Percentiles rank a stretch among this genome's conserved stretches.
phyloP scores from a whole-genome alignment of 768 basidiomycete species.

The Boletus barrowsii region DNA sequence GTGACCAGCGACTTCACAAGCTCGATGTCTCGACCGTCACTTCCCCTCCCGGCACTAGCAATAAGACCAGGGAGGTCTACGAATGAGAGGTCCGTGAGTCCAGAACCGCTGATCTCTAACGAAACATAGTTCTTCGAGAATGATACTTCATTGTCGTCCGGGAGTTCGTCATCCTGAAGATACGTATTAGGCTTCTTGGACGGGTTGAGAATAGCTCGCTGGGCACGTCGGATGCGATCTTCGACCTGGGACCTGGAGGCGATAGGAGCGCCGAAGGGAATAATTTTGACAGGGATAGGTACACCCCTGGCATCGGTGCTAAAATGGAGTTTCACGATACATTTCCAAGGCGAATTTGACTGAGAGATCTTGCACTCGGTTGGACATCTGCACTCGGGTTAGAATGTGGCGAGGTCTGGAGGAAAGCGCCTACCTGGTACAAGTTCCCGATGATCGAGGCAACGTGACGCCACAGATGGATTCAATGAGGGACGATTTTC shows the following conservation, averaged over 20 bases:
- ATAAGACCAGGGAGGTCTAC: constrained; percentile 66
- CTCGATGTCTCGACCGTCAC: constrained; percentile 54
- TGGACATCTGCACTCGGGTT: constrained; percentile 43
- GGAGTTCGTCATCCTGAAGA: constrained; percentile 7
- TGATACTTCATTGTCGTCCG: constrained; percentile 21
- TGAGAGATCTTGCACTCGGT: constrained; percentile 54
- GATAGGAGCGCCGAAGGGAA: constrained; percentile 48
- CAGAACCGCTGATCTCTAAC: constrained; percentile 54
- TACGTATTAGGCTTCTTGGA: constrained; percentile 18
- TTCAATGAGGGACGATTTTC: constrained; percentile 77
- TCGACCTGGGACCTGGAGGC: constrained; percentile 53
- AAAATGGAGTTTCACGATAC: constrained; percentile 47
- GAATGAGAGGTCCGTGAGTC: constrained; percentile 63
- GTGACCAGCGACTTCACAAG: constrained; percentile 58
- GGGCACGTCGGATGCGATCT: constrained; percentile 63
- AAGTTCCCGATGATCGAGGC: constrained; percentile 70
- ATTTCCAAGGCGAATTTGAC: constrained; percentile 44
- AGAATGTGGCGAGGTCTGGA: neutral
- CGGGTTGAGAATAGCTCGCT: constrained; percentile 65
- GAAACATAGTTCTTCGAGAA: constrained; percentile 61
- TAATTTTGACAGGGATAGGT: constrained; percentile 36
- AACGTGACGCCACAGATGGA: constrained; percentile 71
- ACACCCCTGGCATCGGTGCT: constrained; percentile 39
- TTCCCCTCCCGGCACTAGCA: constrained; percentile 47
- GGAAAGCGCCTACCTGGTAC: constrained; percentile 53